These are phyloP conservation scores for Echria macrotheca DNA, from an alignment of 495 filamentous ascomycete species.

Conservation along the genomic window DNA sequence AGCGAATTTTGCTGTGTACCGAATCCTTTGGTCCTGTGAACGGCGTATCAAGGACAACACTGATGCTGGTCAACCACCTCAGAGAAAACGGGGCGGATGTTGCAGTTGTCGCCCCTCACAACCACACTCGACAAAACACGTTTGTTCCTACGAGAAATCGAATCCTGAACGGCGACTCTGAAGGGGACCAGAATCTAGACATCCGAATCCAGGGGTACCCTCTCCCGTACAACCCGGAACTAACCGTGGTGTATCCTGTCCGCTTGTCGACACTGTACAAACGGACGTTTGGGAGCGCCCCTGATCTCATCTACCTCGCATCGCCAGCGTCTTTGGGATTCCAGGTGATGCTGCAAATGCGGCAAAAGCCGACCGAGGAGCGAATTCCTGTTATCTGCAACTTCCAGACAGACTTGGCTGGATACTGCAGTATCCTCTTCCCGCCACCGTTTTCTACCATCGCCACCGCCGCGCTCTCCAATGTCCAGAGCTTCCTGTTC, in stretches of 20 bases:
- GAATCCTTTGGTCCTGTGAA: constrained; percentile 64
- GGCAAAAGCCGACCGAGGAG: constrained; percentile 44
- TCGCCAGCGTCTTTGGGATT: constrained; percentile 61
- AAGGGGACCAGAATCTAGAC: constrained; percentile 32
- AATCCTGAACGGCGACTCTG: not conserved
- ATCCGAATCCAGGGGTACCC: constrained; percentile 53
- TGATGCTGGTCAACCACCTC: constrained; percentile 57
- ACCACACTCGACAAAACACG: constrained; percentile 34
- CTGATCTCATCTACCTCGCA: constrained; percentile 57
- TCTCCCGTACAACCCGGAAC: constrained; percentile 59
- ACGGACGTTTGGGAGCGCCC: constrained; percentile 43
- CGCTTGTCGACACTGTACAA: constrained; percentile 49
- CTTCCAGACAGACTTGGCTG: constrained; percentile 61
- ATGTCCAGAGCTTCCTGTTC: constrained; percentile 57
- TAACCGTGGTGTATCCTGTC: constrained; percentile 59
- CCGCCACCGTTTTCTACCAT: constrained; percentile 49
- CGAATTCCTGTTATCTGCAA: constrained; percentile 54
- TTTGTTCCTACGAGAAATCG: constrained; percentile 26
- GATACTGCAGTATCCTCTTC: constrained; percentile 58
- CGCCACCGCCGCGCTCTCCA: constrained; percentile 49
- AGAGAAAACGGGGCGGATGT: constrained; percentile 50
- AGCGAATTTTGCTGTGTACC: constrained; percentile 54
- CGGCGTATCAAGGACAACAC: constrained; percentile 58
- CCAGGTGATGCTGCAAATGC: constrained; percentile 53
- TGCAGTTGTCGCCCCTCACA: constrained; percentile 52